Percentiles rank a stretch among this genome's conserved stretches.
Evolutionary conservation across 2,329 filamentous ascomycete genomes (phyloP).

Genomic region (Alternaria arbusti): DNA sequence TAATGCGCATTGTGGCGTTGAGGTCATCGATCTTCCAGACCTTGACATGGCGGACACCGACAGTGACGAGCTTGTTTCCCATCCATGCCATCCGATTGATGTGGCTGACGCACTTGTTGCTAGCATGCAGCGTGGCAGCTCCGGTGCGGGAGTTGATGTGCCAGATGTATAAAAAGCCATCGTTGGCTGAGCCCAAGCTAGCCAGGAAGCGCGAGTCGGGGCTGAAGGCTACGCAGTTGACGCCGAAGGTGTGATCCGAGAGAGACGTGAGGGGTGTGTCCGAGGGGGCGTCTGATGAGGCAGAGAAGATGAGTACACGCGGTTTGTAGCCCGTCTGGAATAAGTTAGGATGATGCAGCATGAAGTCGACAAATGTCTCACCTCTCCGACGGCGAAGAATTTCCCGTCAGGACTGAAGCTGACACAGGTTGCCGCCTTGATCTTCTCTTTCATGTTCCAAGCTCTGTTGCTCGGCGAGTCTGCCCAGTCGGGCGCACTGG

Average conservation of each 20-base stretch:
- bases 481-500: conserved; percentile 55
- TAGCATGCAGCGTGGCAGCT: conserved; percentile 77
- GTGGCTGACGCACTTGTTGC: conserved; percentile 89
- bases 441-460: conserved; percentile 87
- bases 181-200: conserved; percentile 85
- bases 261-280: conserved; percentile 85
- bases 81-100: conserved; percentile 91
- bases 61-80: conserved; percentile 80
- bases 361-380: conserved; percentile 39
- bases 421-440: conserved; percentile 92
- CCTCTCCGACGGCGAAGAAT: conserved; percentile 89
- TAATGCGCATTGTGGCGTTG: conserved; percentile 56
- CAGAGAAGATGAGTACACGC: conserved; percentile 86
- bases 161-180: conserved; percentile 95
- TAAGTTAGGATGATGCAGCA: conserved; percentile 34
- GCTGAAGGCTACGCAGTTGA: conserved; percentile 88
- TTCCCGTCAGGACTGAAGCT: conserved; percentile 86
- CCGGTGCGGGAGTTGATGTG: conserved; percentile 82
- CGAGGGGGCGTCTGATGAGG: conserved; percentile 74
- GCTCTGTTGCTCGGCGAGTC: conserved; percentile 72
- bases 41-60: conserved; percentile 91
- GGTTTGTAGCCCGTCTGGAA: conserved; percentile 84
- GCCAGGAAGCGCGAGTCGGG: conserved; percentile 85
- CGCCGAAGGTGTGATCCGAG: conserved; percentile 88
- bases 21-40: conserved; percentile 84